Evolutionary conservation across 306 rosid genomes (phyloP).

Genomic region (Gynostemma pentaphyllum): DNA sequence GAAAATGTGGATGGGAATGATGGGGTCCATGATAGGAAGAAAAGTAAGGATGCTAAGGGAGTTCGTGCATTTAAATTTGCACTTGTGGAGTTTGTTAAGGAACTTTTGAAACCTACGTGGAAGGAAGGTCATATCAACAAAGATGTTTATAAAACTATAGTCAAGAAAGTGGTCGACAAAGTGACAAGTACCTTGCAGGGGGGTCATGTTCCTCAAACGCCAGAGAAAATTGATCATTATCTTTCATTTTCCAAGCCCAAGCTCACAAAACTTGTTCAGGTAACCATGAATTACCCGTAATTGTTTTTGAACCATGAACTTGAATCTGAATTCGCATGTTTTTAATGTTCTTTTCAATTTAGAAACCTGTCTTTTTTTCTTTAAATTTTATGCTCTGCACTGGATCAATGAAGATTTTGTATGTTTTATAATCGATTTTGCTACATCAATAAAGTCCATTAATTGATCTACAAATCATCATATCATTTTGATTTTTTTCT

Average conservation of each 20-base stretch:
- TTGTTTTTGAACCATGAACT: too few species aligned
- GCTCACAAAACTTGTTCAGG: constrained; percentile 93
- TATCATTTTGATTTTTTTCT: background rate
- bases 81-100: constrained; percentile 79
- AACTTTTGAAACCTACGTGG: constrained; percentile 89
- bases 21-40: constrained; percentile 57
- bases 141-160: constrained; percentile 80
- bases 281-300: constrained; percentile 15
- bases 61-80: constrained; percentile 73
- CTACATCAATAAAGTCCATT: background rate
- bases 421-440: background rate
- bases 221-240: constrained; percentile 80
- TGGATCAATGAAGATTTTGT: background rate
- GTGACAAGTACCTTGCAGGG: constrained; percentile 57
- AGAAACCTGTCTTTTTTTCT: background rate
- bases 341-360: background rate
- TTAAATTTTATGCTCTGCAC: background rate
- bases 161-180: constrained; percentile 92
- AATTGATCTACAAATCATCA: background rate
- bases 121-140: constrained; percentile 77
- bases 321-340: too few species aligned
- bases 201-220: constrained; percentile 71
- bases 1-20: constrained; percentile 35
- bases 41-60: constrained; percentile 63
- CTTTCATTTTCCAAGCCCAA: constrained; percentile 63